Percentiles rank a stretch among this genome's conserved stretches.
These are phyloP conservation scores for Talaromyces borbonicus DNA, from an alignment of 495 filamentous ascomycete genomes.

Conservation along the genomic window DNA sequence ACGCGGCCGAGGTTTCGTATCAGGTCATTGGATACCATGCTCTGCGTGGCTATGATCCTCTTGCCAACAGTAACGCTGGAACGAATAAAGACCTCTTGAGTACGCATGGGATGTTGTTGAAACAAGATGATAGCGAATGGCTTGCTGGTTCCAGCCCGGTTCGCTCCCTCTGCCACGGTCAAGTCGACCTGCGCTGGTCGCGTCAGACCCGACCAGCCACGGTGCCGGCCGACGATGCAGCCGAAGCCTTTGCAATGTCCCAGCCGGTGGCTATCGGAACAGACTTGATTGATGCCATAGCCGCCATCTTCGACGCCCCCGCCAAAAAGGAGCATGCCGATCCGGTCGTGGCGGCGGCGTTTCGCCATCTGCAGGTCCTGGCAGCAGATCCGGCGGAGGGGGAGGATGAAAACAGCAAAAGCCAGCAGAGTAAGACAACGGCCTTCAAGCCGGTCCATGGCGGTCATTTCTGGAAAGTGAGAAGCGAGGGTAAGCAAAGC, in stretches of 20 bases:
- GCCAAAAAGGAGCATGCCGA: conserved; percentile 11
- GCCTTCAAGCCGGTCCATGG: conserved; percentile 18
- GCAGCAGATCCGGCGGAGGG: background rate
- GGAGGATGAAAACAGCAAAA: background rate
- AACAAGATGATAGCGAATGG: background rate
- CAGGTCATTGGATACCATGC: conserved; percentile 44
- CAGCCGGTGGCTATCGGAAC: conserved; percentile 32
- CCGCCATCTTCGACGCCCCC: conserved; percentile 26
- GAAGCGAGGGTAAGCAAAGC: background rate
- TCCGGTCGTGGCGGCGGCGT: background rate
- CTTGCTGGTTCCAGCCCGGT: background rate
- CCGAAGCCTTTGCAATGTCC: background rate
- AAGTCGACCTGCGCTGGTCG: conserved; percentile 36
- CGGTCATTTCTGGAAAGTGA: conserved; percentile 17
- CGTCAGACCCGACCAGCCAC: conserved; percentile 12
- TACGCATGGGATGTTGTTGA: background rate
- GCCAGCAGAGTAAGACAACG: background rate
- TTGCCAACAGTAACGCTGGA: background rate
- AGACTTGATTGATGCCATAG: conserved; percentile 28
- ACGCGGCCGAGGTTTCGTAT: conserved; percentile 30
- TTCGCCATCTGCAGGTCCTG: conserved; percentile 13
- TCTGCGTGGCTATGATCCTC: conserved; percentile 3
- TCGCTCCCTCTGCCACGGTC: conserved; percentile 29
- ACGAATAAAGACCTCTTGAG: background rate
- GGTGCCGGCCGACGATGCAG: conserved; percentile 21